Evolutionary conservation across 768 basidiomycete genomes (phyloP).

Genomic region (Termitomyces sp.): DNA sequence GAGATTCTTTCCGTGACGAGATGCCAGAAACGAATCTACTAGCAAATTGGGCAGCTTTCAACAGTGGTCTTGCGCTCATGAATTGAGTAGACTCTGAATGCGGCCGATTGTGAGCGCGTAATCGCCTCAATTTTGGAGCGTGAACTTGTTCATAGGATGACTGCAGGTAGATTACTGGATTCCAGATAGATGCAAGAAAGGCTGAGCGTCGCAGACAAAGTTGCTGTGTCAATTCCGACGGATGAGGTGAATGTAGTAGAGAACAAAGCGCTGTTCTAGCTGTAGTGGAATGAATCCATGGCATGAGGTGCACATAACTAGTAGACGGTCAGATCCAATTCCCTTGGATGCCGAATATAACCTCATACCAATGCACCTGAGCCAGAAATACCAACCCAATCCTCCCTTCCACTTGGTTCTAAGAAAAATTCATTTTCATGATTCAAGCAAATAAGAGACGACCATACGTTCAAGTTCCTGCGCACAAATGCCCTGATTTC

Average conservation of each 20-base stretch:
- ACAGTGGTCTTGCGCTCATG: neutral
- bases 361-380: constrained; percentile 13
- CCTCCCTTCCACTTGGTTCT: neutral
- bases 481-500: neutral
- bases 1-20: neutral
- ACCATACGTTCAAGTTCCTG: neutral
- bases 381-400: neutral
- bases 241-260: constrained; percentile 1
- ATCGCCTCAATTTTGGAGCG: neutral
- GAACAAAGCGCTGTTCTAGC: constrained; percentile 38
- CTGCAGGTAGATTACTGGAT: neutral
- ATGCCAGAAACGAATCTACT: too few relatives aligned
- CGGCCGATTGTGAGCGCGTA: neutral
- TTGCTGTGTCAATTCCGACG: neutral
- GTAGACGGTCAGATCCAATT: neutral
- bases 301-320: constrained; percentile 70
- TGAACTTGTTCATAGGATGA: neutral
- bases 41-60: neutral
- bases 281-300: constrained; percentile 57
- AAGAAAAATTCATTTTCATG: neutral
- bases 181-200: neutral
- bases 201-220: neutral
- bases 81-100: neutral
- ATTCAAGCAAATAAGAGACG: neutral
- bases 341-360: neutral